These are phyloP conservation scores for Boletus reticulatus DNA, from an alignment of 768 basidiomycete species.

Conservation along the genomic window DNA sequence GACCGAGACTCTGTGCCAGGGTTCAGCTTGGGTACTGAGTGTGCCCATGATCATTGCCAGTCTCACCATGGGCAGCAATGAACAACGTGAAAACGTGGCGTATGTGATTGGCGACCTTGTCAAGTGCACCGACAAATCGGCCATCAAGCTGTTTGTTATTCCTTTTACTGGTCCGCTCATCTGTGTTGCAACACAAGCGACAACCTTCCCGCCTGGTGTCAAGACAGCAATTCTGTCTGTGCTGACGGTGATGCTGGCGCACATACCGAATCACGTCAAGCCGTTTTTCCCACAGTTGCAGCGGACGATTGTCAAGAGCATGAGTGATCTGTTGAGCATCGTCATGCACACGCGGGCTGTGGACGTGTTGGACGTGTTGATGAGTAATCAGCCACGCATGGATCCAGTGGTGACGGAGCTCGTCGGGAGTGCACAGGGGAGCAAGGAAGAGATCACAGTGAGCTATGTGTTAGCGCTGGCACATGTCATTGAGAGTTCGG, in stretches of 20 bases:
- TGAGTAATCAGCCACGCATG: constrained; percentile 86
- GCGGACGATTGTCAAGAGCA: constrained; percentile 93
- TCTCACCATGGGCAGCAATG: constrained; percentile 91
- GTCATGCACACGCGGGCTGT: constrained; percentile 82
- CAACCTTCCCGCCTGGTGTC: constrained; percentile 88
- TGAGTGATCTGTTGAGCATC: constrained; percentile 73
- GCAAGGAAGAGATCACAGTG: constrained; percentile 67
- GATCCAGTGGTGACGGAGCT: constrained; percentile 95
- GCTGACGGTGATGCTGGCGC: constrained; percentile 78
- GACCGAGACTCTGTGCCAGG: constrained; percentile 85
- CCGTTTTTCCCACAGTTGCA: constrained; percentile 99
- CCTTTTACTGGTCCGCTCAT: constrained; percentile 95
- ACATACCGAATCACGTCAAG: constrained; percentile 86
- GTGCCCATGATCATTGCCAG: constrained; percentile 91
- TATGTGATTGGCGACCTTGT: constrained; percentile 97
- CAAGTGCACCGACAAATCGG: constrained; percentile 74
- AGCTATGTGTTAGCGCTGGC: constrained; percentile 78
- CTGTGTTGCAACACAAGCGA: constrained; percentile 87
- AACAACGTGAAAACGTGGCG: constrained; percentile 92
- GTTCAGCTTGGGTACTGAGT: constrained; percentile 72
- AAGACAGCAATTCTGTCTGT: constrained; percentile 90
- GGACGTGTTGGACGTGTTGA: constrained; percentile 81
- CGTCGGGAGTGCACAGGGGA: constrained; percentile 55
- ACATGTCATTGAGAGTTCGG: constrained; percentile 64
- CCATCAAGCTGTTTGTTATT: constrained; percentile 95